phyloP scores from a whole-genome alignment of 2,329 filamentous ascomycete genomes.

The Coniella lustricola region DNA sequence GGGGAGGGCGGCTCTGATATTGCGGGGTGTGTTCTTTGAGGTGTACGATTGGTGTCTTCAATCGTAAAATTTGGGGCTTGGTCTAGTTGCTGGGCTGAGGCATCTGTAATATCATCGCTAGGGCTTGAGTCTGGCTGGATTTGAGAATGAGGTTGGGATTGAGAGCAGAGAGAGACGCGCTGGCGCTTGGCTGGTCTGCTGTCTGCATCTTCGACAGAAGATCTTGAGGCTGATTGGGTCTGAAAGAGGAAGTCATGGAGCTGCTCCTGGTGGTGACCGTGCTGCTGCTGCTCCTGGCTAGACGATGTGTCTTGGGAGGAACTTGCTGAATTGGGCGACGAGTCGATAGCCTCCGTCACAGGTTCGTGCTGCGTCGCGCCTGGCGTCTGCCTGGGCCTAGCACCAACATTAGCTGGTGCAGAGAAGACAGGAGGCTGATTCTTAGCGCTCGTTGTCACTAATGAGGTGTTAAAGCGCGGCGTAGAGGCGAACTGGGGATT shows the following conservation, averaged over 20 bases:
- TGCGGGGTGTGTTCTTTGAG: no score
- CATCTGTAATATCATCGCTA: background rate
- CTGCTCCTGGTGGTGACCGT: no score
- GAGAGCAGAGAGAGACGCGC: conserved; percentile 26
- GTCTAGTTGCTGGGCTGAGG: background rate
- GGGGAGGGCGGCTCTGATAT: conserved; percentile 1
- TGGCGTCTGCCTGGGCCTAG: conserved; percentile 12
- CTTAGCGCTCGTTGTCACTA: conserved; percentile 14
- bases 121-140: conserved; percentile 4
- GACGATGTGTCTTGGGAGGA: background rate
- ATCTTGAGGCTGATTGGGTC: conserved; percentile 19
- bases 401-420: no score
- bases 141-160: no score
- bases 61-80: conserved; percentile 16
- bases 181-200: conserved; percentile 30
- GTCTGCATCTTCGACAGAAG: conserved; percentile 4
- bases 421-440: conserved; percentile 15
- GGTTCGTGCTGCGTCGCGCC: conserved; percentile 17
- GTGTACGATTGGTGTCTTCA: no score
- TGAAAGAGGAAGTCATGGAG: conserved; percentile 19
- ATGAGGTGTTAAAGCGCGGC: conserved; percentile 19
- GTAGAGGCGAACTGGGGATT: conserved; percentile 20
- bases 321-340: conserved; percentile 18
- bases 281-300: background rate
- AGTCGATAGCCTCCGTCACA: conserved; percentile 20